phyloP scores from a whole-genome alignment of 2,329 filamentous ascomycete genomes.

The Diaporthe australafricana region DNA sequence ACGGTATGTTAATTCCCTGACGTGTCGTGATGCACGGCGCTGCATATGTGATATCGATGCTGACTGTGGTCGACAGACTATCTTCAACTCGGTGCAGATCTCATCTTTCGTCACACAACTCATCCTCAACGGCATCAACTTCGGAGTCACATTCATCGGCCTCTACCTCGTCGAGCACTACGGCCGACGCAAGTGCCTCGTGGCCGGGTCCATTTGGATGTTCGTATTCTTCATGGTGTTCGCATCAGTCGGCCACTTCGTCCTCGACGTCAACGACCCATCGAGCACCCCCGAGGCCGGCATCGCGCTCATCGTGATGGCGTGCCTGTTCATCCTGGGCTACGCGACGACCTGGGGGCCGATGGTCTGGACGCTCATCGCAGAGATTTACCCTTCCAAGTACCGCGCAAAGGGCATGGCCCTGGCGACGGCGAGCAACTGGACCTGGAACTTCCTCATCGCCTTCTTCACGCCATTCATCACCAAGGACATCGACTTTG shows the following conservation, averaged over 20 bases:
- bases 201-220: constrained; percentile 72
- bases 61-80: constrained; percentile 45
- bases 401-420: constrained; percentile 72
- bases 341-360: constrained; percentile 77
- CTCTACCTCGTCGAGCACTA: constrained; percentile 78
- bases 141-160: constrained; percentile 73
- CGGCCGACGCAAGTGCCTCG: constrained; percentile 72
- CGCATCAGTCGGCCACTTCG: constrained; percentile 63
- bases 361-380: constrained; percentile 73
- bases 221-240: constrained; percentile 70
- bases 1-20: constrained; percentile 46
- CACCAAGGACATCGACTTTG: constrained; percentile 76
- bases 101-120: constrained; percentile 76
- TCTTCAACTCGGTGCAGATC: constrained; percentile 58
- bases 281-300: constrained; percentile 57
- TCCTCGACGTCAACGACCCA: constrained; percentile 52
- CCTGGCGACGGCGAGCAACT: constrained; percentile 71
- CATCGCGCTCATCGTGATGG: constrained; percentile 72
- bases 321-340: constrained; percentile 72
- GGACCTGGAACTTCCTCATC: constrained; percentile 80
- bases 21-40: neutral
- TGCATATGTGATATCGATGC: neutral
- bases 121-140: constrained; percentile 76
- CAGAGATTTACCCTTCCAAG: constrained; percentile 73
- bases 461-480: constrained; percentile 87